Evolutionary conservation across 176 grass and related monocot genomes (phyloP).

Genomic region (Rhipidocladum racemiflorum): DNA sequence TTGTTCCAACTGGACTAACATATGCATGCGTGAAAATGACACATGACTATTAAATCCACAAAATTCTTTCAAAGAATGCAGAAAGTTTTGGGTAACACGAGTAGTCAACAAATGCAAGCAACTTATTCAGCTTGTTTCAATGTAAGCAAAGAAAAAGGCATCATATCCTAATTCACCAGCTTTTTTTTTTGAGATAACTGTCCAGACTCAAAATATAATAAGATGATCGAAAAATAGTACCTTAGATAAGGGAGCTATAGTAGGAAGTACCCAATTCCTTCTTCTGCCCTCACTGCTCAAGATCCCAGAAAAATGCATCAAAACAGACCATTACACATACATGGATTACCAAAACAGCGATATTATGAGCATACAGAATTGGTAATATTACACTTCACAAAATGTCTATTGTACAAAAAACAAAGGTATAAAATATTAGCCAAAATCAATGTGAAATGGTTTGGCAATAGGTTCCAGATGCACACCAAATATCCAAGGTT

Average conservation of each 20-base stretch:
- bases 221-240: conserved; percentile 27
- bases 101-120: conserved; percentile 1
- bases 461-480: neutral
- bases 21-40: neutral
- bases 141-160: conserved; percentile 8
- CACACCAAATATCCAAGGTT: conserved; percentile 5
- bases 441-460: conserved; percentile 16
- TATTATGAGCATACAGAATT: neutral
- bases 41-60: neutral
- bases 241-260: conserved; percentile 50
- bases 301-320: conserved; percentile 1
- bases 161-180: neutral
- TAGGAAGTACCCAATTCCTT: conserved; percentile 79
- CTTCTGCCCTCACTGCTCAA: conserved; percentile 79
- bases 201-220: neutral
- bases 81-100: neutral
- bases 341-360: neutral
- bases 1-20: neutral
- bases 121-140: neutral
- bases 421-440: neutral
- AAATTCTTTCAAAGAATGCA: neutral
- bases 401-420: neutral
- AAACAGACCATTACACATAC: conserved; percentile 1
- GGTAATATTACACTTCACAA: neutral
- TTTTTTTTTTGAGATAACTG: neutral